phyloP scores from a whole-genome alignment of 179 eudicot species.

The Silene noctiflora region DNA sequence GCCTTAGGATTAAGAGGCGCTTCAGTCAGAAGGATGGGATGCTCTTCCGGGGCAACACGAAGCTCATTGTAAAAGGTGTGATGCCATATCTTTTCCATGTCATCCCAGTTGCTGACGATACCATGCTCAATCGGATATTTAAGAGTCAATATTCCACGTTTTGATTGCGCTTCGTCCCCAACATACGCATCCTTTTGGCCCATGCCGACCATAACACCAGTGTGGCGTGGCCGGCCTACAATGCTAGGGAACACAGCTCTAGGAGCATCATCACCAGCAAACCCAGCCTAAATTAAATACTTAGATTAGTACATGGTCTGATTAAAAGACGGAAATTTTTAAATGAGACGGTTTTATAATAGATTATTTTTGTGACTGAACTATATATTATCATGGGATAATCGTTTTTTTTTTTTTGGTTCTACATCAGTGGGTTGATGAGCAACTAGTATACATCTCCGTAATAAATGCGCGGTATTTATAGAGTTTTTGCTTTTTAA shows the following conservation, averaged over 20 bases:
- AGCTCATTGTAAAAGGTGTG: slow-evolving; percentile 84
- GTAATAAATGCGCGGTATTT: too few relatives aligned
- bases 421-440: too few relatives aligned
- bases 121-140: slow-evolving; percentile 87
- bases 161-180: slow-evolving; percentile 37
- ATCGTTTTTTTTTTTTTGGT: too few relatives aligned
- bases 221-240: slow-evolving; percentile 37
- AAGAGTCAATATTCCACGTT: slow-evolving; percentile 38
- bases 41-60: slow-evolving; percentile 89
- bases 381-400: too few relatives aligned
- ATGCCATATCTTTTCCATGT: slow-evolving; percentile 91
- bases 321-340: neutral
- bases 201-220: slow-evolving; percentile 40
- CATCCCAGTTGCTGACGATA: slow-evolving; percentile 85
- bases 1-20: slow-evolving; percentile 42
- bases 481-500: too few relatives aligned
- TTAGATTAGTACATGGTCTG: slow-evolving; percentile 8
- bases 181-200: slow-evolving; percentile 40
- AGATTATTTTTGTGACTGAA: too few relatives aligned
- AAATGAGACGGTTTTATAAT: too few relatives aligned
- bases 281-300: slow-evolving; percentile 30
- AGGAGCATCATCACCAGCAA: slow-evolving; percentile 41
- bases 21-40: slow-evolving; percentile 46
- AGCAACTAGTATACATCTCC: too few relatives aligned
- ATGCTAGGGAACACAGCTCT: slow-evolving; percentile 39